Conservation (phyloP, 257 asterid species). For the Primulina huaijiensis region DNA sequence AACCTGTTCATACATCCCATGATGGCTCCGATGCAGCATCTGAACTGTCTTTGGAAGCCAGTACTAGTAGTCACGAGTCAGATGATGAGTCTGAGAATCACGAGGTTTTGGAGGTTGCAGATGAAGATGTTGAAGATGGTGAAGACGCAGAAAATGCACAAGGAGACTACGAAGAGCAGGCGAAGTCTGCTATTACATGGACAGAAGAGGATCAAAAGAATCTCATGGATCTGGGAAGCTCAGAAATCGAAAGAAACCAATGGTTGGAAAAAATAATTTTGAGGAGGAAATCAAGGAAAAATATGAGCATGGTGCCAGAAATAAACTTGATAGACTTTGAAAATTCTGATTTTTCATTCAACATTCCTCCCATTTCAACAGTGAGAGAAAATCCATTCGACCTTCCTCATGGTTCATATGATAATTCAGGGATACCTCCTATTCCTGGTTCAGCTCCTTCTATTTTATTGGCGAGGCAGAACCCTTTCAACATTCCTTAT, state of each 20-base stretch:
- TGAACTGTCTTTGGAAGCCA: conserved; percentile 36
- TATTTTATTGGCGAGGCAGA: conserved; percentile 56
- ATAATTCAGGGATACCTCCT: conserved; percentile 56
- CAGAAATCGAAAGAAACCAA: conserved; percentile 82
- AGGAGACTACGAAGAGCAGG: conserved; percentile 48
- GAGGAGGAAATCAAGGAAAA: conserved; percentile 75
- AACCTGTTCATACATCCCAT: conserved; percentile 33
- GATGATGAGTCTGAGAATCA: conserved; percentile 53
- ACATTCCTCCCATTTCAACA: conserved; percentile 62
- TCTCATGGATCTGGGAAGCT: conserved; percentile 85
- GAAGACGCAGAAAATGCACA: conserved; percentile 33
- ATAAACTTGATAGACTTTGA: conserved; percentile 79
- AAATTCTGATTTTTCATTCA: conserved; percentile 57
- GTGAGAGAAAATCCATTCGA: conserved; percentile 71
- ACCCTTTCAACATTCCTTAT: conserved; percentile 87
- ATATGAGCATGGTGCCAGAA: conserved; percentile 46
- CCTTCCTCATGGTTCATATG: conserved; percentile 45
- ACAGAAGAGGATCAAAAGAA: conserved; percentile 93
- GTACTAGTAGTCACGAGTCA: conserved; percentile 41
- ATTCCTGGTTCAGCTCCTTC: conserved; percentile 98
- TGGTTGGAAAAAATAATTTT: conserved; percentile 79
- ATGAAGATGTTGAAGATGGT: conserved; percentile 59
- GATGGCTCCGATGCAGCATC: conserved; percentile 53
- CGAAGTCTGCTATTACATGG: conserved; percentile 64
- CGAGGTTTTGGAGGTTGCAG: conserved; percentile 49